Conservation (phyloP, 192 early-diverging fungal genomes). For the Coemansia guatemalensis region DNA sequence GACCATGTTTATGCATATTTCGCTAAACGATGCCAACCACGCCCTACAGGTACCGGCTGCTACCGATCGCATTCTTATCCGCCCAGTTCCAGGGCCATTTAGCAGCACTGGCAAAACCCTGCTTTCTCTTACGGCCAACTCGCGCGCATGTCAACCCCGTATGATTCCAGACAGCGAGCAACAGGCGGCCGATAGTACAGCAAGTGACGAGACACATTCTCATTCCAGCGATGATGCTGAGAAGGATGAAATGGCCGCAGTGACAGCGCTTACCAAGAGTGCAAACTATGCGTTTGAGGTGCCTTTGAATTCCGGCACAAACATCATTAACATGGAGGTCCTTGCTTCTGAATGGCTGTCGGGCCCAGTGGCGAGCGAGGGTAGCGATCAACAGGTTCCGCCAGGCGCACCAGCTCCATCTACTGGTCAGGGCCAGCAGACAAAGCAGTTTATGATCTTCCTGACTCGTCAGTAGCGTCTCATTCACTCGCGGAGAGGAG, state of each 20-base stretch:
- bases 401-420: conserved; percentile 13
- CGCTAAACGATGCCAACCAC: conserved; percentile 34
- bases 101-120: conserved; percentile 25
- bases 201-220: conserved; percentile 35
- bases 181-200: conserved; percentile 21
- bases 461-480: conserved; percentile 22
- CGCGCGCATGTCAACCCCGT: conserved; percentile 32
- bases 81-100: conserved; percentile 45
- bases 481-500: not conserved
- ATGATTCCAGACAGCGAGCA: conserved; percentile 20
- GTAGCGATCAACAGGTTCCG: conserved; percentile 47
- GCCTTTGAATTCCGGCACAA: conserved; percentile 34
- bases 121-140: conserved; percentile 29
- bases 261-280: conserved; percentile 26
- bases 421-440: conserved; percentile 4
- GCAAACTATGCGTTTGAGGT: conserved; percentile 45
- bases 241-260: conserved; percentile 22
- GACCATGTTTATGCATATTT: conserved; percentile 45
- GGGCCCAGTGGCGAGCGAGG: conserved; percentile 19
- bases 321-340: conserved; percentile 37
- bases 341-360: conserved; percentile 32
- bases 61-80: conserved; percentile 24
- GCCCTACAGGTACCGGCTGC: conserved; percentile 30
- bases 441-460: conserved; percentile 29
- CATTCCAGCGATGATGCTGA: conserved; percentile 36